Conservation (phyloP, 164 flowering plant species). For the Houttuynia cordata region DNA sequence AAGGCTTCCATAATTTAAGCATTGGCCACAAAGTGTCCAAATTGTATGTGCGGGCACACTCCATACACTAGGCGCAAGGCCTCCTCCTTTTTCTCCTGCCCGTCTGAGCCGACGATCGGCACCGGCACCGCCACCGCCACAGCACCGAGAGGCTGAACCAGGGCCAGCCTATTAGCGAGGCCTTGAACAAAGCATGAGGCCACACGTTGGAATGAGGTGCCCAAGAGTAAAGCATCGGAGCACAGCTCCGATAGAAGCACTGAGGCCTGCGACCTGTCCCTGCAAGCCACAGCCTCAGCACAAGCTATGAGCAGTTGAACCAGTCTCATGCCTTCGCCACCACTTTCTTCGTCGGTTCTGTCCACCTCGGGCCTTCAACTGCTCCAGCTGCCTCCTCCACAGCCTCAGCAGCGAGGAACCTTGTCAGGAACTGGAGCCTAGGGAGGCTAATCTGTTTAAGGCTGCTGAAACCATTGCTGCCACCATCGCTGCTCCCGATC, state of each 20-base stretch:
- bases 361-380: slow-evolving; percentile 8
- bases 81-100: slow-evolving; percentile 34
- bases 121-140: slow-evolving; percentile 21
- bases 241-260: slow-evolving; percentile 36
- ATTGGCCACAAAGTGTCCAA: slow-evolving; percentile 55
- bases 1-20: slow-evolving; percentile 46
- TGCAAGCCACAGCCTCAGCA: slow-evolving; percentile 61
- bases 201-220: slow-evolving; percentile 55
- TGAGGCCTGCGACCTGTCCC: slow-evolving; percentile 47
- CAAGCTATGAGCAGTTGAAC: slow-evolving; percentile 45
- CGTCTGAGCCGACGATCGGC: slow-evolving; percentile 13
- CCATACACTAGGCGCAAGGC: slow-evolving; percentile 46
- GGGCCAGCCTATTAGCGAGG: slow-evolving; percentile 29
- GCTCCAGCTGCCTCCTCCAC: slow-evolving; percentile 31
- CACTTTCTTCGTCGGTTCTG: slow-evolving; percentile 11
- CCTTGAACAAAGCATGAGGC: slow-evolving; percentile 66
- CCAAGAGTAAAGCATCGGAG: slow-evolving; percentile 43
- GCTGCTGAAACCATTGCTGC: slow-evolving; percentile 1
- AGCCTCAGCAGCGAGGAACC: slow-evolving; percentile 40
- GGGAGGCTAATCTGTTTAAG: slow-evolving; percentile 17
- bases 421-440: slow-evolving; percentile 26
- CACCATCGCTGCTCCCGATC: slow-evolving; percentile 8
- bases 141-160: slow-evolving; percentile 43
- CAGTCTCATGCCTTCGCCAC: slow-evolving; percentile 36
- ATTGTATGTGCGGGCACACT: slow-evolving; percentile 43